Conservation (phyloP, 495 filamentous ascomycete genomes). For the Aspergillus saccharolyticus region DNA sequence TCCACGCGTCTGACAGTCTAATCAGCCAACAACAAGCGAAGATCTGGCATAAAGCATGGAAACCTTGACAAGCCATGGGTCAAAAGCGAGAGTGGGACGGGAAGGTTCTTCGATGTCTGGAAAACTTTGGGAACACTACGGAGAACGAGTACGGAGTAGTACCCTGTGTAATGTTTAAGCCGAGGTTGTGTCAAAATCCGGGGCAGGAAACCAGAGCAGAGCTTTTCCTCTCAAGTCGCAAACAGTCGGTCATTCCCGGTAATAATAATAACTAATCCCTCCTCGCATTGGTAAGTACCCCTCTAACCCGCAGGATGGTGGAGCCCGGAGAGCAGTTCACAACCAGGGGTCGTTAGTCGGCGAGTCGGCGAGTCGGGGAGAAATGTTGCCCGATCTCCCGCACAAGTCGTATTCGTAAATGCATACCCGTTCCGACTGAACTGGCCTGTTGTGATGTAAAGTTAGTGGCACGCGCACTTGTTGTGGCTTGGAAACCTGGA, state of each 20-base stretch:
- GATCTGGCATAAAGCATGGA: not conserved
- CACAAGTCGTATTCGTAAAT: not conserved
- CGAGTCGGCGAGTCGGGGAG: not conserved
- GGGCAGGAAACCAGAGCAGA: too few species aligned
- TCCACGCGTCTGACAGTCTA: slow-evolving; percentile 10
- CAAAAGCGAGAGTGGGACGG: not conserved
- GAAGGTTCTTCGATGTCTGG: not conserved
- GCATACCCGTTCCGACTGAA: not conserved
- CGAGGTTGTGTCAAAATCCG: not conserved
- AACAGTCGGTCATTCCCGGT: too few species aligned
- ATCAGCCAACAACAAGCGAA: not conserved
- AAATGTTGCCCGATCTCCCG: not conserved
- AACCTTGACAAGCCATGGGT: slow-evolving; percentile 1
- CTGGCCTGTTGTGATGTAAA: not conserved
- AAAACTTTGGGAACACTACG: too few species aligned
- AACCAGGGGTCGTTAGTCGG: not conserved
- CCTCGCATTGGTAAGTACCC: too few species aligned
- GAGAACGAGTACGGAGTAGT: too few species aligned
- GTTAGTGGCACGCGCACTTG: not conserved
- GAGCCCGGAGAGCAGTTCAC: not conserved
- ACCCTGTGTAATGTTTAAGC: too few species aligned
- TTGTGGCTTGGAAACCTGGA: not conserved
- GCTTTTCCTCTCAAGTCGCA: not conserved
- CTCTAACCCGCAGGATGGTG: not conserved
- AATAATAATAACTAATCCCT: too few species aligned